A percentile compares a stretch with the other conserved stretches of the same genome.
phyloP scores from a whole-genome alignment of 2,329 filamentous ascomycete species.

The Aspergillaceae sp. region DNA sequence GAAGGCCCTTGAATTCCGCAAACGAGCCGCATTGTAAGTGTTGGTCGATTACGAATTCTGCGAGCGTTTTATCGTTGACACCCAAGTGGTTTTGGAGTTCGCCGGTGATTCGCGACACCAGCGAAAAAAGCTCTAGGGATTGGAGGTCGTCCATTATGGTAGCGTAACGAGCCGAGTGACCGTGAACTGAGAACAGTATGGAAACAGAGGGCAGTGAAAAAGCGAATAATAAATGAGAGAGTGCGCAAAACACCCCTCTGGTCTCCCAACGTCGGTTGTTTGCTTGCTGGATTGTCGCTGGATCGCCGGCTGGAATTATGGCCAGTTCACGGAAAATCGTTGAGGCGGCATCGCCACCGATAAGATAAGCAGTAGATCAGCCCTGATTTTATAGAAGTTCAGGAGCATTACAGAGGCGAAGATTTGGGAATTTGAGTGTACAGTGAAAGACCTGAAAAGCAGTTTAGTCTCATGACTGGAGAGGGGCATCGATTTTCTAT shows the following conservation, averaged over 20 bases:
- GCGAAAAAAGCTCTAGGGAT: slow-evolving; percentile 82
- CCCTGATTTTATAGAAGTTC: too few relatives aligned
- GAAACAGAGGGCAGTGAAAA: neutral
- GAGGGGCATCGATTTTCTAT: too few relatives aligned
- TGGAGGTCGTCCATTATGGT: slow-evolving; percentile 75
- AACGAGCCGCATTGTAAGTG: slow-evolving; percentile 65
- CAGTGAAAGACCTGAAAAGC: too few relatives aligned
- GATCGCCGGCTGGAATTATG: slow-evolving; percentile 9
- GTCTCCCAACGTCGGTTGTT: slow-evolving; percentile 2
- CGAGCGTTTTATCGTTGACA: slow-evolving; percentile 85
- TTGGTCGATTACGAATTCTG: slow-evolving; percentile 91
- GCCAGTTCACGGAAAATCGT: slow-evolving; percentile 27
- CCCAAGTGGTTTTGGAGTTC: slow-evolving; percentile 92
- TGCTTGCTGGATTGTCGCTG: slow-evolving; percentile 5
- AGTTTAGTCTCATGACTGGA: too few relatives aligned
- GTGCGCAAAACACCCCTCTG: slow-evolving; percentile 16
- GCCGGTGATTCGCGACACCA: slow-evolving; percentile 88
- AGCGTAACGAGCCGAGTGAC: too few relatives aligned
- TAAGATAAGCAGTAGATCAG: slow-evolving; percentile 19
- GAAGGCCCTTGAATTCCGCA: slow-evolving; percentile 64
- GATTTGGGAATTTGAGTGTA: too few relatives aligned
- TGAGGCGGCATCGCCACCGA: slow-evolving; percentile 25
- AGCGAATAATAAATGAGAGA: slow-evolving; percentile 5
- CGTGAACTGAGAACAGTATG: neutral
- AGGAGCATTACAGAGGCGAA: too few relatives aligned